Base-by-base conservation (phyloP, 2,329 filamentous ascomycete genomes). In the Cladophialophora carrionii region DNA sequence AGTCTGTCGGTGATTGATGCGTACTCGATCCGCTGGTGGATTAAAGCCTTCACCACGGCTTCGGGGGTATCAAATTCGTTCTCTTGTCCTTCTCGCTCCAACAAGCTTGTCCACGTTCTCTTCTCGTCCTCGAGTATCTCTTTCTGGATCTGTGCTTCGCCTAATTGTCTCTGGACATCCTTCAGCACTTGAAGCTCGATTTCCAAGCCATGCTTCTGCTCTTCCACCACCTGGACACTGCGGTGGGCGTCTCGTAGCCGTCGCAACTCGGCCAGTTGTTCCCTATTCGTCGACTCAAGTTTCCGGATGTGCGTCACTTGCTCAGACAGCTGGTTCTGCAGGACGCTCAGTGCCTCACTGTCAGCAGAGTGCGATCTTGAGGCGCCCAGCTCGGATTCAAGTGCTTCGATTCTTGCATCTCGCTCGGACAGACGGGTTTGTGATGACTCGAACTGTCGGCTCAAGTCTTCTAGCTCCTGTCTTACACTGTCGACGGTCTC, bases 141-240 rank as follows among this genome's bases (percentile, higher is more conserved):
- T 61, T 90, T 88, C 73, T 96, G 92, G 46, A 96, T 83, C 67
- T 90, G 86, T 22, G 90, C 86, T 74, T 96, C 94, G 9, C 86
- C 84, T 12, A 98, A 82, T 73, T 97, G 90, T 31, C 85, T 82
- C 73, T 95, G 87, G 9, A 96, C 73, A 12, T 86, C 83, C 63
- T 91, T 87, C 76, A 94, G 89, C 43, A 89, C 82, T 66, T 91
- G 87, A 1, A 99, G 76, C 73, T 88, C 91, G 34, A 88, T 87
- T 76, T 95, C 89, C 24, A 99, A 79, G 0, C 87, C 86, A 67
- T 91, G 84, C 81, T 98, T 98, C 80, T 99, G 92, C 76, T 99
- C 95, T 75, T 99, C 92, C 0, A 98, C 90, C 1, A 99, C 86
- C 73, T 96, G 91, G 1, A 96, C 88, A n/a, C 90, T 91, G 78